Evolutionary conservation across 192 early-diverging fungal species (phyloP), one percentile per base, ranked within the genome.

Genomic region (Radiomyces spectabilis): DNA sequence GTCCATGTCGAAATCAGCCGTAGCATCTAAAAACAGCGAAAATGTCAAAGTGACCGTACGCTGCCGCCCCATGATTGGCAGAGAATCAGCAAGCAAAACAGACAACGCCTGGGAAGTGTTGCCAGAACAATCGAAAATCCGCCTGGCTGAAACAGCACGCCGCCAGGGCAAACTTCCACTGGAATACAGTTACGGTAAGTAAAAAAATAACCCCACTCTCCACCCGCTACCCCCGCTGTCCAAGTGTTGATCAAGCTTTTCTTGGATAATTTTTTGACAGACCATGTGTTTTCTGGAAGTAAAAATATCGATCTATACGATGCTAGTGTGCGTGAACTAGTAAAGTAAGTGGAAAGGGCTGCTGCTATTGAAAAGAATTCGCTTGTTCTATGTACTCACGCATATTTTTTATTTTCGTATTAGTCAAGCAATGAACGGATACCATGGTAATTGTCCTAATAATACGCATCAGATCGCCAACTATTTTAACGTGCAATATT

Each of bases 361-460:
- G 37, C 25, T 5, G 2, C 31, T 6, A 6, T 18, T 34, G 13
- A 13, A n/a, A 16, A 40, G 21, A 31, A 0, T 42, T 22, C n/a
- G 29, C 32, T 32, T 16, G 16, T 9, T 16, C 26, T 42, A 19
- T 41, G n/a, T n/a, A n/a, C n/a, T n/a, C n/a, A n/a, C n/a, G n/a
- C n/a, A n/a, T n/a, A n/a, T n/a, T n/a, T n/a, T 43, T 33, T 6
- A 29, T 5, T 21, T 31, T 50, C 15, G 10, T 13, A 42, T 22
- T 38, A 53, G 52, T 41, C 60, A 62, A 34, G 66, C 89, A 3
- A 93, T 95, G 93, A 82, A 86, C 25, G 95, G 95, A 6, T 93
- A 90, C 61, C 96, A 98, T 66, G 93, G 94, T 80, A 81, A 41
- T 26, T n/a, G n/a, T n/a, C n/a, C n/a, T n/a, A n/a, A n/a, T n/a